Evolutionary conservation across 805 yeast species (phyloP).

Genomic region (Wickerhamiella bombiphila): DNA sequence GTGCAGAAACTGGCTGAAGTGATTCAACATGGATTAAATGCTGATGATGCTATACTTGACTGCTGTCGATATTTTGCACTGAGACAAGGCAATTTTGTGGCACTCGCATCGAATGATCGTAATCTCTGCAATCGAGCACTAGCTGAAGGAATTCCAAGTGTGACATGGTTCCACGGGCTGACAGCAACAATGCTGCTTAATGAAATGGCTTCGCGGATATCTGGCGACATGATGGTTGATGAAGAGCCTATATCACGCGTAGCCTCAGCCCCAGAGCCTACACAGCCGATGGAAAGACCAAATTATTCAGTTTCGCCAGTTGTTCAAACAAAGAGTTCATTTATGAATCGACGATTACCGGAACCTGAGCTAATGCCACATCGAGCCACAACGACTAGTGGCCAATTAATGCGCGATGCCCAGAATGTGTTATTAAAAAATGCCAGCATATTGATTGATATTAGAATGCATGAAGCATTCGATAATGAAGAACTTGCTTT

Average conservation of each 20-base stretch:
- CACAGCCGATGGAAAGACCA: neutral
- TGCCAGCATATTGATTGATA: conserved; percentile 32
- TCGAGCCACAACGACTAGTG: neutral
- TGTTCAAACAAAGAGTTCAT: neutral
- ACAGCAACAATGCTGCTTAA: conserved; percentile 29
- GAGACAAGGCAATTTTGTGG: conserved; percentile 24
- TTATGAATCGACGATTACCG: neutral
- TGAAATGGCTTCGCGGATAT: neutral
- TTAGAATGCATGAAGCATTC: conserved; percentile 38
- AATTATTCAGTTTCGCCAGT: neutral
- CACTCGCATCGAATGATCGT: conserved; percentile 67
- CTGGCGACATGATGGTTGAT: neutral
- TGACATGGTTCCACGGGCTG: conserved; percentile 33
- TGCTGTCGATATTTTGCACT: conserved; percentile 55
- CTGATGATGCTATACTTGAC: conserved; percentile 78
- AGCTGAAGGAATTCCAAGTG: conserved; percentile 42
- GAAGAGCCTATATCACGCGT: neutral
- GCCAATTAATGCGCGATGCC: conserved; percentile 7
- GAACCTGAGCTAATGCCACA: neutral
- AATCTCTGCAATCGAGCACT: conserved; percentile 71
- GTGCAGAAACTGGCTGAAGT: conserved; percentile 53
- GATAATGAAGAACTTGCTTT: conserved; percentile 35
- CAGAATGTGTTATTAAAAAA: conserved; percentile 16
- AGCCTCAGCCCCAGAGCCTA: neutral
- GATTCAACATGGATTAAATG: conserved; percentile 30